phyloP scores from a whole-genome alignment of 75 land plant genomes.

The Chamaecyparis obtusa region DNA sequence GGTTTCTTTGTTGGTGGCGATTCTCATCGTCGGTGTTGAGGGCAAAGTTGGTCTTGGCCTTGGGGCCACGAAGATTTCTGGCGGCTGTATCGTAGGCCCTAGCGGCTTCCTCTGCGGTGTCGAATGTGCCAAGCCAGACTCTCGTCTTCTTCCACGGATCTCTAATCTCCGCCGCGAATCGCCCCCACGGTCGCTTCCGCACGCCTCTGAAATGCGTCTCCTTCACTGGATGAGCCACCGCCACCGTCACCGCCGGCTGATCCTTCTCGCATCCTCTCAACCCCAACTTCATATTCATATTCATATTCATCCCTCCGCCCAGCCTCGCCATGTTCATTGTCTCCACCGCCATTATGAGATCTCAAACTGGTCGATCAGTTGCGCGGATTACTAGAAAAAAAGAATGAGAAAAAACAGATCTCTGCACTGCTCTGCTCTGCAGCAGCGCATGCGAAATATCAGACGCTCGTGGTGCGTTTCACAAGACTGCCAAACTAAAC shows the following conservation, averaged over 20 bases:
- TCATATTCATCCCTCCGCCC: not conserved
- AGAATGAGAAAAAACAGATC: no score
- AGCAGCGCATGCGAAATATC: not conserved
- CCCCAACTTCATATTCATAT: not conserved
- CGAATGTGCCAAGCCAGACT: slow-evolving; percentile 5
- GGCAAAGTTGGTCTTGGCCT: slow-evolving; percentile 7
- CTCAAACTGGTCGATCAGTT: not conserved
- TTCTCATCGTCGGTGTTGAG: not conserved
- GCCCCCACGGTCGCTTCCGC: slow-evolving; percentile 7
- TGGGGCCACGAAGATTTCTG: slow-evolving; percentile 2
- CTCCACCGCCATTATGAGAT: not conserved
- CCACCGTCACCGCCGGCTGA: not conserved
- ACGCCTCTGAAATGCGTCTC: slow-evolving; percentile 10
- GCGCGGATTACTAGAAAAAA: not conserved
- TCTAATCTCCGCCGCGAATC: slow-evolving; percentile 9
- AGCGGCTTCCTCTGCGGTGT: slow-evolving; percentile 6
- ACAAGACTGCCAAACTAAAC: not conserved
- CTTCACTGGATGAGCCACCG: not conserved
- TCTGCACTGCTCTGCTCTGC: not conserved
- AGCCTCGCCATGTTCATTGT: slow-evolving; percentile 6
- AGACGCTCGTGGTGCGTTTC: not conserved
- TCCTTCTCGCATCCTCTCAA: not conserved
- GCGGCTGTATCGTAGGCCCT: slow-evolving; percentile 1
- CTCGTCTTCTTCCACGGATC: slow-evolving; percentile 9
- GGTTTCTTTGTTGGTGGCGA: not conserved